These are phyloP conservation scores for Podaxis sp. DNA, from an alignment of 768 basidiomycete species.

Conservation along the genomic window DNA sequence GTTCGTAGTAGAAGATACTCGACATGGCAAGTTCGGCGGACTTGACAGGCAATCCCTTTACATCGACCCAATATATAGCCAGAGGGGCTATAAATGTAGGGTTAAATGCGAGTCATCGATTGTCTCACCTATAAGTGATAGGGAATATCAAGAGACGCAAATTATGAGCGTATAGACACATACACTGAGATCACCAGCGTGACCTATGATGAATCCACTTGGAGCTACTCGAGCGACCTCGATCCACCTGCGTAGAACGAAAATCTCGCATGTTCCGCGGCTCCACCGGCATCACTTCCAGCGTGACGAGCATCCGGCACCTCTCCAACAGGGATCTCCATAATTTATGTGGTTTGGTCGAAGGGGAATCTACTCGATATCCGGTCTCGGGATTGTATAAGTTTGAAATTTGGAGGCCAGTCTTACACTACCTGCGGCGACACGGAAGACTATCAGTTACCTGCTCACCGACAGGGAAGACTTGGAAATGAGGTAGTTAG, in stretches of 20 bases:
- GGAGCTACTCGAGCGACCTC: neutral
- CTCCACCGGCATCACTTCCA: neutral
- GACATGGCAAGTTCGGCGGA: neutral
- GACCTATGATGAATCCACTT: neutral
- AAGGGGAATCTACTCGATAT: too few species aligned
- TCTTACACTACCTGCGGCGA: too few species aligned
- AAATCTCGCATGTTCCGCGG: neutral
- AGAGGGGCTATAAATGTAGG: neutral
- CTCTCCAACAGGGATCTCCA: too few species aligned
- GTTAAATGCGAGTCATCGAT: neutral
- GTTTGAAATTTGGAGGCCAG: too few species aligned
- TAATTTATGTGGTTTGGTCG: too few species aligned
- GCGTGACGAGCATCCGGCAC: too few species aligned
- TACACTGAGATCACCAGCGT: neutral
- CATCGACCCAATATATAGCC: too few species aligned
- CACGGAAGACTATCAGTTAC: too few species aligned
- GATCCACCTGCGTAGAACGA: neutral
- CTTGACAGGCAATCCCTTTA: too few species aligned
- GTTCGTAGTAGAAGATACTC: slow-evolving; percentile 28
- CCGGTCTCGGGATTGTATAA: too few species aligned
- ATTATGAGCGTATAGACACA: neutral
- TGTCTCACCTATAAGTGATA: neutral
- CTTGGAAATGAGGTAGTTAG: too few species aligned
- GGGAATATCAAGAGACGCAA: neutral
- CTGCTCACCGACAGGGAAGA: too few species aligned